phyloP scores from a whole-genome alignment of 345 rosid genomes.

The Hirschfeldia incana region DNA sequence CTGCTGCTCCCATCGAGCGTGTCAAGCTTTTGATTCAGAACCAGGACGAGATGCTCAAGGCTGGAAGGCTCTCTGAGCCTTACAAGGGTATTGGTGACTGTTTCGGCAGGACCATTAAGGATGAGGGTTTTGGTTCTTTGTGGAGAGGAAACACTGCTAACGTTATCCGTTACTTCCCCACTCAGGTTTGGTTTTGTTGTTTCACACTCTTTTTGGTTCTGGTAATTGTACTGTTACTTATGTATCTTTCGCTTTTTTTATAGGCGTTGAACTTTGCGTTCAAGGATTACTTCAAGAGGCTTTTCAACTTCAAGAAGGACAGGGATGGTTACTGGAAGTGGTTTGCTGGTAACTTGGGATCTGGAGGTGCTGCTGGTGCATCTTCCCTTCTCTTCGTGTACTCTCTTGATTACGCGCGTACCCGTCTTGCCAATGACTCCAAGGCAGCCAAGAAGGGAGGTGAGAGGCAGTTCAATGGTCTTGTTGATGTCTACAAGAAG shows the following conservation, averaged over 20 bases:
- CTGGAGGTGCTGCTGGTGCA: conserved; percentile 94
- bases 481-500: conserved; percentile 79
- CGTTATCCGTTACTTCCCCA: conserved; percentile 90
- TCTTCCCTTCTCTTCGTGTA: conserved; percentile 82
- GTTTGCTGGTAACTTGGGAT: conserved; percentile 90
- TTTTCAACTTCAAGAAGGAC: conserved; percentile 91
- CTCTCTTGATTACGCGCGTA: conserved; percentile 87
- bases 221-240: neutral
- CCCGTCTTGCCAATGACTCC: conserved; percentile 86
- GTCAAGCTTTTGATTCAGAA: conserved; percentile 87
- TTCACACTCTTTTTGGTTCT: neutral
- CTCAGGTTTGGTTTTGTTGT: conserved; percentile 52
- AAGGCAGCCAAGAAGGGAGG: conserved; percentile 93
- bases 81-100: conserved; percentile 90
- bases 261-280: conserved; percentile 94
- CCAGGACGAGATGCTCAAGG: conserved; percentile 86
- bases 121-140: conserved; percentile 63
- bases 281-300: conserved; percentile 89
- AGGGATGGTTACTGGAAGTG: conserved; percentile 91
- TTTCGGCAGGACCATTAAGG: conserved; percentile 64
- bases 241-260: neutral
- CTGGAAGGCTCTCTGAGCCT: conserved; percentile 77
- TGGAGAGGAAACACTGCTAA: conserved; percentile 95
- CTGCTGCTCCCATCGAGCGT: conserved; percentile 93
- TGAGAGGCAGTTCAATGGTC: conserved; percentile 82